Base-by-base conservation (phyloP, 805 yeast genomes). In the Starmerella apis region DNA sequence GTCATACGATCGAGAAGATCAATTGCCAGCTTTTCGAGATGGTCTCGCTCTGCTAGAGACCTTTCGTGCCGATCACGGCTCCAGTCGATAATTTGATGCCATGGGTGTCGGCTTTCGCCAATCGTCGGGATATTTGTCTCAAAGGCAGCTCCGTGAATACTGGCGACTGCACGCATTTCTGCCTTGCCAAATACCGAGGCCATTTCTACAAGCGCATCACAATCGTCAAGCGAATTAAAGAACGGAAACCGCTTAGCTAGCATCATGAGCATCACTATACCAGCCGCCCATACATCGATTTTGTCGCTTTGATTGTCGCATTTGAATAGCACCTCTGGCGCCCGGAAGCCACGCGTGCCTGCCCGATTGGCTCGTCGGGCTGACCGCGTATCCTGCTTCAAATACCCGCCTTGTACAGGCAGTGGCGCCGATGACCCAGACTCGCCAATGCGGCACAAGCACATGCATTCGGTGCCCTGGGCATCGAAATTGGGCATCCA, bases 291-390 rank as follows among this genome's bases (percentile, higher is more conserved):
- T 8, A 86, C 76, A 65, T 87, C 96, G 39, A 87, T 78, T 63
- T 81, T 83, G 5, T 84, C 77, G 3, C 83, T 74, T 68, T 87
- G 96, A 51, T 83, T 79, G 1, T 83, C 76, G 65, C 96, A 87
- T 63, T 86, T 86, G 66, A 86, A 74, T 48, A 88, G 68, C 3
- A 87, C 96, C 63, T 87, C 96, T 0, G 96, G 96, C 0, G 96
- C 95, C 58, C 96, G 73, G 62, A 87, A 87, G 0, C 96, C 96
- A 59, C 96, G 73, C 1, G 96, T 87, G 8, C 96, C 96, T 16
- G 98, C 98, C 59, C 98, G 79, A 61, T 92, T 92, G 0, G 97
- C 97, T 50, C 98, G 75, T 60, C 95, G 75, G 1, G 92, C 85
- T 0, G 94, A 83, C 59, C 97, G 73, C 45, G 78, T 77, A 68